A percentile compares a stretch with the other conserved stretches of the same genome.
phyloP scores from a whole-genome alignment of 2,329 filamentous ascomycete genomes.

The Alternaria ventricosa region DNA sequence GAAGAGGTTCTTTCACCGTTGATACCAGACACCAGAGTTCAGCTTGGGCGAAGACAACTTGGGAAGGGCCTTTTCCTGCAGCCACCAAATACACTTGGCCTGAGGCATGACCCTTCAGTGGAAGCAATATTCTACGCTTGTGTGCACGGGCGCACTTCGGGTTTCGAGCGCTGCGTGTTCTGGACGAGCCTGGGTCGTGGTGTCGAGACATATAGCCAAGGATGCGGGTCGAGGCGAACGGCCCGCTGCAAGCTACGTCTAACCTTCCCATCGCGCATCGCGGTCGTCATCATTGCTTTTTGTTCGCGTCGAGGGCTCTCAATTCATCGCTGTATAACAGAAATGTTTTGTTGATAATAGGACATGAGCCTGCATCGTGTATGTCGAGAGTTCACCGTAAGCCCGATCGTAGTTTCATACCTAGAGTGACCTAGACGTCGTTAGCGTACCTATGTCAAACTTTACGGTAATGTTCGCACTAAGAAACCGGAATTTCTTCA shows the following conservation, averaged over 20 bases:
- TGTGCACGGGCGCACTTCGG: neutral
- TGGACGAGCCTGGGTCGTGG: neutral
- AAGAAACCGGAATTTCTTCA: neutral
- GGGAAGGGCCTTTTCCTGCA: neutral
- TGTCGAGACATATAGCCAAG: neutral
- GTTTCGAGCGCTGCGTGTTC: neutral
- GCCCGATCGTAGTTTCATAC: neutral
- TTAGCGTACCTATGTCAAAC: neutral
- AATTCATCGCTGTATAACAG: neutral
- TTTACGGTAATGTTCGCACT: neutral
- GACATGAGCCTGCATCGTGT: neutral
- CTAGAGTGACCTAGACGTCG: neutral
- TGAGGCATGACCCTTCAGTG: neutral
- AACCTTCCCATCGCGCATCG: neutral
- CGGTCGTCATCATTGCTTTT: neutral
- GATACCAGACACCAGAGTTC: neutral
- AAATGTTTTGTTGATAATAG: neutral
- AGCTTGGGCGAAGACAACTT: neutral
- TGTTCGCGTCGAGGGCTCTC: neutral
- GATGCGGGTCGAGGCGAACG: constrained; percentile 2
- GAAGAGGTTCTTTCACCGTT: neutral
- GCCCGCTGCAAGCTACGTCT: neutral
- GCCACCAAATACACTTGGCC: neutral
- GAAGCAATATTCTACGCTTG: neutral
- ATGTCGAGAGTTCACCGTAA: neutral